A percentile compares a stretch with the other conserved stretches of the same genome.
Conservation (phyloP, 2,329 filamentous ascomycete species). For the Fusarium stilboides region DNA sequence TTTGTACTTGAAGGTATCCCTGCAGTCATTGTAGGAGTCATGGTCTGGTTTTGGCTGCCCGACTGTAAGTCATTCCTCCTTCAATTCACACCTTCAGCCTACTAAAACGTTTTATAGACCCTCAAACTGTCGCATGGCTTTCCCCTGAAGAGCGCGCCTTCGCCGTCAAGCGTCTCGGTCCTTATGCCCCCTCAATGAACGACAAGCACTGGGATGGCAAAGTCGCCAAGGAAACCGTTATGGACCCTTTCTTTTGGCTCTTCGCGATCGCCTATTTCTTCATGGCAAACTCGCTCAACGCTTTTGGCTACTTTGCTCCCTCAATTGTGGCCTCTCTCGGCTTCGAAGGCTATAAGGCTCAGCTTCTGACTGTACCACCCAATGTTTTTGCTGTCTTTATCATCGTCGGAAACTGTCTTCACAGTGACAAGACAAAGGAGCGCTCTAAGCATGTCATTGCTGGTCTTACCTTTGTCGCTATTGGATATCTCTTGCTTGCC, state of each 20-base stretch:
- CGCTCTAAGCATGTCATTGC: conserved; percentile 53
- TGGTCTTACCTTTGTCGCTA: conserved; percentile 49
- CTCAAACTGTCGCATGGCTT: conserved; percentile 54
- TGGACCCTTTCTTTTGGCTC: conserved; percentile 55
- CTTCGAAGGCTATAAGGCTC: conserved; percentile 53
- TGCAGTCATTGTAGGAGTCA: conserved; percentile 51
- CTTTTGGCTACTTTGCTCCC: conserved; percentile 55
- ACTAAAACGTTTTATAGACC: conserved; percentile 31
- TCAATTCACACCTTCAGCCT: accelerated
- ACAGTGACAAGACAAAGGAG: conserved; percentile 53
- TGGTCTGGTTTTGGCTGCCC: conserved; percentile 53
- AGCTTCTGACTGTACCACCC: conserved; percentile 56
- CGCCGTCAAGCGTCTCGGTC: conserved; percentile 55
- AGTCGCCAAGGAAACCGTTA: conserved; percentile 52
- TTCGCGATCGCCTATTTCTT: conserved; percentile 52
- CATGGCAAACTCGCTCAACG: conserved; percentile 56
- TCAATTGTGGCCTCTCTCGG: conserved; percentile 56
- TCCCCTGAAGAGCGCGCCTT: conserved; percentile 54
- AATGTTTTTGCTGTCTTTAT: conserved; percentile 56
- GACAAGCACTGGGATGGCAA: conserved; percentile 55
- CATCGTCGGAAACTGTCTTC: conserved; percentile 52
- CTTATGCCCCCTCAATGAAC: conserved; percentile 53
- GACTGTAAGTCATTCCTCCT: conserved; percentile 44
- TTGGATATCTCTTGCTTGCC: conserved; percentile 52
- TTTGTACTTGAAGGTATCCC: conserved; percentile 68